phyloP scores from a whole-genome alignment of 257 asterid species.

The Solanum pimpinellifolium region DNA sequence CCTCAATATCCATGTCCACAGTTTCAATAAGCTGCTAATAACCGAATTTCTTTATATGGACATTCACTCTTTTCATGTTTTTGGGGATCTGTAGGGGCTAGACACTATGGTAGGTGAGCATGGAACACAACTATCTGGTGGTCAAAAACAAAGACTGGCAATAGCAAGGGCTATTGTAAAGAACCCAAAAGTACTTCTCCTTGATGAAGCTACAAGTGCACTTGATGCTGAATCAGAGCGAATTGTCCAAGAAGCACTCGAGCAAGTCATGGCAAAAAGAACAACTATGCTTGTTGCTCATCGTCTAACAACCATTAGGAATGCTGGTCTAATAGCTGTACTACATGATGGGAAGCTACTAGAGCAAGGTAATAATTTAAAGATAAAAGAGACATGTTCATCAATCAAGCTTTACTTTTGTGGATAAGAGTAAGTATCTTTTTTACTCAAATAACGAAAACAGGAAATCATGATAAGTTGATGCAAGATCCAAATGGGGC shows the following conservation, averaged over 20 bases:
- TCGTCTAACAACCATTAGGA: constrained; percentile 3
- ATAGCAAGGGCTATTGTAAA: constrained; percentile 20
- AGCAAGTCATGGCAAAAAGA: neutral
- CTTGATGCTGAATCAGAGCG: constrained; percentile 19
- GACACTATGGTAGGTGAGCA: constrained; percentile 19
- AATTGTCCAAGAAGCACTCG: constrained; percentile 5
- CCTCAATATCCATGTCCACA: neutral
- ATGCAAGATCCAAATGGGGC: constrained; percentile 4
- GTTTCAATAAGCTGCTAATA: neutral
- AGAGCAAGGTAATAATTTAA: constrained; percentile 13
- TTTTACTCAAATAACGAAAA: neutral
- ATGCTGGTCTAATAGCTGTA: constrained; percentile 17
- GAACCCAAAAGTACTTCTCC: constrained; percentile 17
- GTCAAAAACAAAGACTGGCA: constrained; percentile 24
- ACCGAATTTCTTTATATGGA: neutral
- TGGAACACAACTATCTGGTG: constrained; percentile 29
- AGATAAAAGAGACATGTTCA: neutral
- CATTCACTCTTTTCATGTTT: neutral
- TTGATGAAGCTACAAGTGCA: constrained; percentile 26
- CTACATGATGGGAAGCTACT: constrained; percentile 12
- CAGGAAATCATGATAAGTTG: constrained; percentile 20
- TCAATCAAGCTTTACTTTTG: neutral
- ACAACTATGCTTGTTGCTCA: constrained; percentile 18
- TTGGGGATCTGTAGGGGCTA: constrained; percentile 10
- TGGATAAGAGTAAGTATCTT: neutral